These are phyloP conservation scores for Sclerotinia sclerotiorum DNA, from an alignment of 2,329 filamentous ascomycete genomes.

Conservation along the genomic window DNA sequence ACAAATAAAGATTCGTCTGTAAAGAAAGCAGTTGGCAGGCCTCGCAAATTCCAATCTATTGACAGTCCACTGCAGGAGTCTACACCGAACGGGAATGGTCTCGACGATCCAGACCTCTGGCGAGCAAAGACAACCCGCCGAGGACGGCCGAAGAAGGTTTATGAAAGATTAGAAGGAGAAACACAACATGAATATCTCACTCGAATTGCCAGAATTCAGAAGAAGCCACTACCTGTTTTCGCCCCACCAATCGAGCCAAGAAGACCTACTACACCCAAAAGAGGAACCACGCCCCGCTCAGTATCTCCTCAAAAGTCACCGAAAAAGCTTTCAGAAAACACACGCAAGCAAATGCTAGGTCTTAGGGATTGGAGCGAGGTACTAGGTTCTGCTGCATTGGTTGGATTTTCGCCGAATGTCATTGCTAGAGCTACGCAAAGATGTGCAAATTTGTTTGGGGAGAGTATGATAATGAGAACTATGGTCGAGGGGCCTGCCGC, in stretches of 20 bases:
- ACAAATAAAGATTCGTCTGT: constrained; percentile 2
- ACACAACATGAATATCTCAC: constrained; percentile 47
- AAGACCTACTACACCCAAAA: constrained; percentile 16
- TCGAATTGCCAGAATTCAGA: constrained; percentile 48
- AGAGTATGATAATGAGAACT: constrained; percentile 59
- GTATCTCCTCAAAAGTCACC: constrained; percentile 21
- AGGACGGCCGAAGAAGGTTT: constrained; percentile 36
- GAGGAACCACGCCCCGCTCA: neutral
- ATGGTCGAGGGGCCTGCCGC: constrained; percentile 30
- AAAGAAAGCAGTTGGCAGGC: constrained; percentile 30
- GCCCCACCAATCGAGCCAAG: constrained; percentile 23
- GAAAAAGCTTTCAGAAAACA: constrained; percentile 14
- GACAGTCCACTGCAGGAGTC: neutral
- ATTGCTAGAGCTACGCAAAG: constrained; percentile 69
- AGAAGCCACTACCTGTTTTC: constrained; percentile 45
- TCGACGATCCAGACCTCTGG: constrained; percentile 16
- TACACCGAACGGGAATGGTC: neutral
- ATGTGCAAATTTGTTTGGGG: constrained; percentile 72
- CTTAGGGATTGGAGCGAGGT: constrained; percentile 80
- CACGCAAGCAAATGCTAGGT: constrained; percentile 27
- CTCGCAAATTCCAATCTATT: constrained; percentile 34
- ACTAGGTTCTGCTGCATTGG: constrained; percentile 72
- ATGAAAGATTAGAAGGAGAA: constrained; percentile 36
- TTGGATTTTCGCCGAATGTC: constrained; percentile 64
- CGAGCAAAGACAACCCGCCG: constrained; percentile 30